Evolutionary conservation across 768 basidiomycete species (phyloP), one percentile per base, ranked within the genome.

Genomic region (Leccinum arenicola): DNA sequence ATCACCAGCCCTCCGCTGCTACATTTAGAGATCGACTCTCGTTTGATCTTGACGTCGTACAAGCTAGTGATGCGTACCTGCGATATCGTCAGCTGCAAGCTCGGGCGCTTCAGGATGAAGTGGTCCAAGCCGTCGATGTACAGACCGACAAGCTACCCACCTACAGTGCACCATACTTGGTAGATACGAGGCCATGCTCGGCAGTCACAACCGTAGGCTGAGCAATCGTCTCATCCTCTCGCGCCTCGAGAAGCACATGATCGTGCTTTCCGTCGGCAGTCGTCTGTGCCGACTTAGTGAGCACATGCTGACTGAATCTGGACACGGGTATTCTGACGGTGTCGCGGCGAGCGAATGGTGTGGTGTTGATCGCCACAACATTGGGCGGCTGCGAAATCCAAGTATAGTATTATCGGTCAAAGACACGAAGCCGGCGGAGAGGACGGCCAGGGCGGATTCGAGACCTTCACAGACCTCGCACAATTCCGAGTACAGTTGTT

Each of bases 41-140:
- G 91, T 11, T 91, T 91, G 57, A 23, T 79, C 57, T 82, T 81
- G 27, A 91, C 81, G 68, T 99, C 97, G 27, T 85, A 71, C 52
- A 98, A 73, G 68, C 92, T 95, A 12, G 82, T 87, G 61, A 99
- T 94, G 14, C 96, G 78, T 2, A 97, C 97, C 4, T 85, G 78
- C 0, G 84, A 64, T 27, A 98, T 85, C 1, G 85, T 93, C 63
- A 99, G 76, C 66, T 88, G 83, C 3, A 98, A 77, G 25, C 77
- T 81, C 6, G 81, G 74, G 68, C 93, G 96, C 50, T 82, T 78
- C 57, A 98, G 75, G 9, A 89, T 81, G 68, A 92, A 89, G 57
- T 87, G 80, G 62, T 87, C 88, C 1, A 82, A 77, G 60, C 83
- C 80, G 61, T 85, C 86, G 11, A 7, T 27, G 25, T 6, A 25